Base-by-base conservation (phyloP, 2,329 filamentous ascomycete genomes). In the Neofusicoccum laricinum region DNA sequence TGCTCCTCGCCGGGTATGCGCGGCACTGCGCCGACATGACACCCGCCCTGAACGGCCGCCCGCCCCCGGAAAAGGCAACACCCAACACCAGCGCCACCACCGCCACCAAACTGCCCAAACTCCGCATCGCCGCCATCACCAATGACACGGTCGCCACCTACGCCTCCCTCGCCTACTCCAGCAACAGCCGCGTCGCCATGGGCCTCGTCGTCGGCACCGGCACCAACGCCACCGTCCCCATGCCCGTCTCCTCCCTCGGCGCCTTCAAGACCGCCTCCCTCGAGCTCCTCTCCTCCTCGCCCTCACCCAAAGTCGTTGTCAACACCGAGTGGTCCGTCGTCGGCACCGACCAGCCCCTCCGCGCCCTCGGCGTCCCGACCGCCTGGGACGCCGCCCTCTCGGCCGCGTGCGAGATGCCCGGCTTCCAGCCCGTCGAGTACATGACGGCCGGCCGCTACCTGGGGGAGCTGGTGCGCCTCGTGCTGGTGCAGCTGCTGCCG, bases 251-350 rank as follows among this genome's bases (percentile, higher is more conserved):
- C 51, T 84, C 82, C 64, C 79, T 95, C 17, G 86, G 90, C 66
- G 79, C 84, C 8, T 84, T 81, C 64, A 94, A 94, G 73, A 76
- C 80, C 69, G 86, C 79, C 58, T 76, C 70, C 67, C 81, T 86
- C 50, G 25, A 30, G 4, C 66, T 68, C 11, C 61, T 76, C n/a
- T n/a, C n/a, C n/a, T n/a, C n/a, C n/a, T n/a, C n/a, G n/a, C n/a
- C n/a, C n/a, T n/a, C n/a, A n/a, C n/a, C n/a, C n/a, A n/a, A n/a
- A n/a, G n/a, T 93, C 14, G 86, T 91, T 4, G 87, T 94, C 67
- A 94, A 94, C 72, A 94, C 91, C 0, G 91, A 95, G 76, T 93
- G 90, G 89, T 91, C 89, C 59, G 92, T 95, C 69, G 88, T 88
- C 30, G 91, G 91, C 6, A 87, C 90, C 2, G 87, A 87, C n/a